Base-by-base conservation (phyloP, 2,329 filamentous ascomycete species). In the Fusarium brevicatenulatum region DNA sequence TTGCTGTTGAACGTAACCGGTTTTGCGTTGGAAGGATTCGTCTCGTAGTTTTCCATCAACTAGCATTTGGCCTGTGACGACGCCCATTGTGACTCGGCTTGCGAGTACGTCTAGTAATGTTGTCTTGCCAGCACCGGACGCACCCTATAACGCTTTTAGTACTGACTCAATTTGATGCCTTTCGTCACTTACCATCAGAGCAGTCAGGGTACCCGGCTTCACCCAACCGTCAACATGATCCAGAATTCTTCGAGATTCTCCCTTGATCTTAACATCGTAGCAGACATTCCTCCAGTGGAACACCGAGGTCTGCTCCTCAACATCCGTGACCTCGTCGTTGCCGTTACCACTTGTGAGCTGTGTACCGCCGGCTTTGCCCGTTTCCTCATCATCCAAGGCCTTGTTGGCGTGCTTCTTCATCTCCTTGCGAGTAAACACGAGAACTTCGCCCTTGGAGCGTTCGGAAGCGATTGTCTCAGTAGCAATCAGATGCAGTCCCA, bases 1-100 rank as follows among this genome's bases (percentile, higher is more conserved):
- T 78, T 96, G 93, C 80, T 97, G 94, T 78, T 96, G 93, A 30
- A 94, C 94, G 74, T 96, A 96, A 42, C 94, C 94, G 0, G 93
- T 95, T 83, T 94, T 95, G 63, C 94, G 91, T 80, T 96, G 93
- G 86, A 97, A 97, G 0, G 92, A 93, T 15, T 87, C 86, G 73
- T 95, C 93, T 37, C 92, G 89, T 39, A 88, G 89, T 42, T 86
- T 87, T 21, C 87, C 87, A 63, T 89, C 85, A 9, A 90, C 86
- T 1, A 88, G 80, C 91, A 96, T 95, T 70, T 95, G 91, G 56
- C 94, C 94, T 7, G 88, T 89, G 39, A 97, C 93, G 19, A 96
- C 91, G 79, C 94, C 94, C 90, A 95, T 95, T 1, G 92, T 94
- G 7, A 92, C 91, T 79, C 94, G 91, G 63, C 91, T 93, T 40